These are phyloP conservation scores for Silene uniflora DNA, from an alignment of 148 eudicot genomes.

Conservation along the genomic window DNA sequence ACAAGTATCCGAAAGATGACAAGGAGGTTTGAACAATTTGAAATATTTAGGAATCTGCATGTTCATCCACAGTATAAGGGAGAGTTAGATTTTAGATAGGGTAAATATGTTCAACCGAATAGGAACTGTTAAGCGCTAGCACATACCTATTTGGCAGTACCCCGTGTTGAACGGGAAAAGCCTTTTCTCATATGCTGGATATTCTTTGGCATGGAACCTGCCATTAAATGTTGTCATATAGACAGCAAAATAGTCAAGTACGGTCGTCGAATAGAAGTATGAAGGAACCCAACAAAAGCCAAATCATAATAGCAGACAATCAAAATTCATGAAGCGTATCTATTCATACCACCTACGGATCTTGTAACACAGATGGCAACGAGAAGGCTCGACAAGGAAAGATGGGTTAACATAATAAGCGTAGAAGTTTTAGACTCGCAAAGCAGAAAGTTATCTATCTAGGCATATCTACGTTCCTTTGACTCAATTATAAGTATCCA, in stretches of 20 bases:
- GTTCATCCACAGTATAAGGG: neutral
- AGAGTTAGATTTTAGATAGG: neutral
- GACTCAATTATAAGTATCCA: too few species aligned
- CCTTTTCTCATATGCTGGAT: conserved; percentile 71
- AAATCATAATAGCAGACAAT: neutral
- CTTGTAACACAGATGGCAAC: too few species aligned
- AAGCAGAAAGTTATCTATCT: too few species aligned
- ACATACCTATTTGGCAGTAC: conserved; percentile 82
- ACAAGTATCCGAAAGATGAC: neutral
- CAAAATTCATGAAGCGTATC: too few species aligned
- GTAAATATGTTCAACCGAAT: neutral
- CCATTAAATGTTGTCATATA: conserved; percentile 3
- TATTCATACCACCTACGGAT: too few species aligned
- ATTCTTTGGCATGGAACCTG: conserved; percentile 99
- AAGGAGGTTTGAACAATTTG: neutral
- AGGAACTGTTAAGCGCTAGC: neutral
- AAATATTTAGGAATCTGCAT: neutral
- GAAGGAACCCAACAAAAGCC: neutral
- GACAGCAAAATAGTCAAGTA: neutral
- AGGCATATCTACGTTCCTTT: too few species aligned
- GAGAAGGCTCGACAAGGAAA: too few species aligned
- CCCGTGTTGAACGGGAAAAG: conserved; percentile 78
- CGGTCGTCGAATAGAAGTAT: neutral
- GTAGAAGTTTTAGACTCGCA: too few species aligned
- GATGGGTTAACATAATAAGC: too few species aligned